Percentiles rank a stretch among this genome's conserved stretches.
These are phyloP conservation scores for Immersiporthe knoxdaviesiana DNA, from an alignment of 2,329 filamentous ascomycete species.

Conservation along the genomic window DNA sequence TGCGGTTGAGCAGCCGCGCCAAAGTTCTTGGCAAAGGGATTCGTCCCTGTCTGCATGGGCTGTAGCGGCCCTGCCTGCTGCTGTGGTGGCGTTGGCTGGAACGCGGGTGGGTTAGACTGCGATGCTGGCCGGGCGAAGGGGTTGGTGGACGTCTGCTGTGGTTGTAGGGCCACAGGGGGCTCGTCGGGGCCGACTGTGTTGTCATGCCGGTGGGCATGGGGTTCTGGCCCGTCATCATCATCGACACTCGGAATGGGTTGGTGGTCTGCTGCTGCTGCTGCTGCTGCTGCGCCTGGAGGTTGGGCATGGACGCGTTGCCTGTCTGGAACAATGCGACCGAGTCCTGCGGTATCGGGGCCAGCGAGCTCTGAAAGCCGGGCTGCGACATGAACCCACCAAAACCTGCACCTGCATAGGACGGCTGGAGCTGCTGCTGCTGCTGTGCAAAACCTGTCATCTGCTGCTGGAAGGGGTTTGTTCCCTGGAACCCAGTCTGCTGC, in stretches of 20 bases:
- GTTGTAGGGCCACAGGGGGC: conserved; percentile 48
- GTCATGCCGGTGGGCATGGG: conserved; percentile 48
- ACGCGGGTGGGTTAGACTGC: conserved; percentile 44
- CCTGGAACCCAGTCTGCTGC: conserved; percentile 46
- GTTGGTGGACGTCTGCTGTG: conserved; percentile 71
- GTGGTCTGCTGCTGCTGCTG: conserved; percentile 69
- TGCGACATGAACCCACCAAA: conserved; percentile 83
- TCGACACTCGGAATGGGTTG: conserved; percentile 93
- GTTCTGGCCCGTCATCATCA: conserved; percentile 64
- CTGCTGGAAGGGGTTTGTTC: conserved; percentile 49
- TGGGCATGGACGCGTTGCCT: conserved; percentile 45
- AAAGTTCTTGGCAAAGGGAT: conserved; percentile 60
- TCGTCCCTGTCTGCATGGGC: conserved; percentile 59
- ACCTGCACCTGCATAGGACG: conserved; percentile 68
- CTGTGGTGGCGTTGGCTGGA: conserved; percentile 45
- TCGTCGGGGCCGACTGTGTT: conserved; percentile 41
- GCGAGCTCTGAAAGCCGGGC: conserved; percentile 54
- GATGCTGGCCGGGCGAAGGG: conserved; percentile 76
- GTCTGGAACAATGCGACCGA: conserved; percentile 55
- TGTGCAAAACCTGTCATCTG: conserved; percentile 41
- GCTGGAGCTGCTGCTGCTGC: conserved; percentile 43
- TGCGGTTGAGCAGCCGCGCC: conserved; percentile 39
- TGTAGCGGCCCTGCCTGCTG: conserved; percentile 42
- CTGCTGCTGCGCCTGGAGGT: conserved; percentile 54
- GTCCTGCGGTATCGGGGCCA: conserved; percentile 63